A percentile compares a stretch with the other conserved stretches of the same genome.
Evolutionary conservation across 352 stramenopile genomes (phyloP).

Genomic region (Phytopythium aichiense): DNA sequence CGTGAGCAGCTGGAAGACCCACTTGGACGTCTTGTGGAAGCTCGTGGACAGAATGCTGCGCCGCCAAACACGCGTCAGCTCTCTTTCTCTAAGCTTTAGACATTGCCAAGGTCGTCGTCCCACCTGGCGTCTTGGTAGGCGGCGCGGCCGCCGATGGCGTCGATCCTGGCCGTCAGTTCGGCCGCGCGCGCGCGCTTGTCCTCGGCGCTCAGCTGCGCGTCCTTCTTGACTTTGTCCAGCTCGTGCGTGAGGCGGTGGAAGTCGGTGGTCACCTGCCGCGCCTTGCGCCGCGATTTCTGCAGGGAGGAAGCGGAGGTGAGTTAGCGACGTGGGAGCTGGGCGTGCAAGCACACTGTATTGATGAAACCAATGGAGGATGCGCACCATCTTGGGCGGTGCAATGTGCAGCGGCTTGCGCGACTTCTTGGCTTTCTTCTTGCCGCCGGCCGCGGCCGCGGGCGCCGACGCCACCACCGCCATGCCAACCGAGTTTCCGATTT

Average conservation of each 20-base stretch:
- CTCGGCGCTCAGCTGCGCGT: constrained; percentile 6
- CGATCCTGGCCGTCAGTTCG: constrained; percentile 69
- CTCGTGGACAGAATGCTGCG: constrained; percentile 90
- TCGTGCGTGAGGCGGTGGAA: constrained; percentile 79
- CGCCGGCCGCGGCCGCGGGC: constrained; percentile 6
- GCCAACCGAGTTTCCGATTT: too few relatives aligned
- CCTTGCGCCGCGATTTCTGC: constrained; percentile 65
- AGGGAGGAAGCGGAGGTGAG: not conserved
- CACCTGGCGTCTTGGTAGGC: constrained; percentile 92
- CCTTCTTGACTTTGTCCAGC: constrained; percentile 50
- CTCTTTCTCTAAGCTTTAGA: too few relatives aligned
- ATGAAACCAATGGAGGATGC: not conserved
- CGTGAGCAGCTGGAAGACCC: constrained; percentile 90
- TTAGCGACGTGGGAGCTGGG: too few relatives aligned
- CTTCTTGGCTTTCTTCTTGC: constrained; percentile 49
- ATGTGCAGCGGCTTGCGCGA: constrained; percentile 54
- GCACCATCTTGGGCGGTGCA: constrained; percentile 34
- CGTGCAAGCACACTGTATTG: too few relatives aligned
- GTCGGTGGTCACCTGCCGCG: constrained; percentile 67
- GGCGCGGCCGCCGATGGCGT: constrained; percentile 84
- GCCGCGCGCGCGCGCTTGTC: constrained; percentile 34
- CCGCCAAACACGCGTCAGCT: not conserved
- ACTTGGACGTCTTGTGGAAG: constrained; percentile 95
- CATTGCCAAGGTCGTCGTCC: too few relatives aligned
- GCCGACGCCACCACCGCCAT: constrained; percentile 12